Percentiles rank a stretch among this genome's conserved stretches.
Conservation (phyloP, 192 early-diverging fungal genomes). For the Umbelopsis sp. region DNA sequence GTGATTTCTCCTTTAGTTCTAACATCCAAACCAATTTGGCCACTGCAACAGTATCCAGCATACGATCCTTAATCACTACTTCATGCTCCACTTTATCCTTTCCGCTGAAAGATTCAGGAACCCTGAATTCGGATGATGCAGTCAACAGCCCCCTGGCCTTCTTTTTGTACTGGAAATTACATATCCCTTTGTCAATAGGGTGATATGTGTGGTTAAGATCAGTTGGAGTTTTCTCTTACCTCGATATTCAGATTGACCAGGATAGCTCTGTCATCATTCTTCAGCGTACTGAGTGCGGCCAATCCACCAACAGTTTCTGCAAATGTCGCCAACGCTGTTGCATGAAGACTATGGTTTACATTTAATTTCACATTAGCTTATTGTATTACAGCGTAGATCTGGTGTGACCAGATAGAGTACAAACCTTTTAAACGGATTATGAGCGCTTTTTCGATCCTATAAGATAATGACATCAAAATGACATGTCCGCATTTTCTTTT, state of each 20-base stretch:
- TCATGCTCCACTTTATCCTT: conserved; percentile 38
- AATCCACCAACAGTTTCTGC: conserved; percentile 59
- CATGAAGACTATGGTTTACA: conserved; percentile 43
- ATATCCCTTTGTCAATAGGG: neutral
- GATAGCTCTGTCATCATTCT: conserved; percentile 53
- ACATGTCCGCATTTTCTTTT: neutral
- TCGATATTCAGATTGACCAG: conserved; percentile 53
- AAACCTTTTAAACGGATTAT: conserved; percentile 51
- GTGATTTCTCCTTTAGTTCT: conserved; percentile 41
- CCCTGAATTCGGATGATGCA: conserved; percentile 37
- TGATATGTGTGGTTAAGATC: neutral
- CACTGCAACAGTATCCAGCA: conserved; percentile 51
- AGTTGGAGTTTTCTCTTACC: conserved; percentile 33
- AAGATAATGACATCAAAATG: conserved; percentile 4
- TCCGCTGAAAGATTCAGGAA: conserved; percentile 3
- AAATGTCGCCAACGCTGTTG: conserved; percentile 56
- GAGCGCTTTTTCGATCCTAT: conserved; percentile 55
- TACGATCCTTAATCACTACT: conserved; percentile 53
- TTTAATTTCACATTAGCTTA: conserved; percentile 15
- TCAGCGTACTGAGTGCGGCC: conserved; percentile 49
- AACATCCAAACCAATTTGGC: conserved; percentile 49
- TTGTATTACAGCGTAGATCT: neutral
- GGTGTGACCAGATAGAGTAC: neutral
- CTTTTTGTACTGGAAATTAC: conserved; percentile 41
- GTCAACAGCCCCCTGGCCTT: conserved; percentile 47